These are phyloP conservation scores for Echites panduratus DNA, from an alignment of 257 asterid species.

Conservation along the genomic window DNA sequence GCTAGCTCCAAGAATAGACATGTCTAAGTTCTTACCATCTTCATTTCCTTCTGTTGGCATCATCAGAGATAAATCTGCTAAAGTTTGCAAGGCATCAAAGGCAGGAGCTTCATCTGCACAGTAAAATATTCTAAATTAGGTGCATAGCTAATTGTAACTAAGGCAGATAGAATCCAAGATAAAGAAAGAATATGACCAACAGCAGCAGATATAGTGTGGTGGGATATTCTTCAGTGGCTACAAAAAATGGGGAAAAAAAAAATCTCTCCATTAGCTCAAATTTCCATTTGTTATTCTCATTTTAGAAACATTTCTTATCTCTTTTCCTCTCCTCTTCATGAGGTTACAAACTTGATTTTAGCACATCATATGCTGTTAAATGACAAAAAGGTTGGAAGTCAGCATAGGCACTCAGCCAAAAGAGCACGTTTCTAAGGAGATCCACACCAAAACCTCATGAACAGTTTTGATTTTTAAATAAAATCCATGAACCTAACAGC, in stretches of 20 bases:
- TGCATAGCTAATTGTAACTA: background rate
- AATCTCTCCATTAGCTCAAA: background rate
- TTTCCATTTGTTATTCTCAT: background rate
- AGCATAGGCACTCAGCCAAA: background rate
- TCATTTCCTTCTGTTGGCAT: conserved; percentile 65
- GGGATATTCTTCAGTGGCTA: background rate
- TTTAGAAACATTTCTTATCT: background rate
- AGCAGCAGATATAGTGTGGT: background rate
- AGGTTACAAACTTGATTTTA: background rate
- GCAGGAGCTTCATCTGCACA: conserved; percentile 66
- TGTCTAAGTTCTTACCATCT: conserved; percentile 45
- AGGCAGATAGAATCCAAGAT: background rate
- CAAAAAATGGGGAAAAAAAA: background rate
- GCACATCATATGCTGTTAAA: too few species aligned
- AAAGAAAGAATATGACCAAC: background rate
- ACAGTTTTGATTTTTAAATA: background rate
- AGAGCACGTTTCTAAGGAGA: background rate
- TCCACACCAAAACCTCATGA: background rate
- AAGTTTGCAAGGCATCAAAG: conserved; percentile 74
- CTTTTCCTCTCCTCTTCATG: background rate
- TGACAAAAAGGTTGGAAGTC: background rate
- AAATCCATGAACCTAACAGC: background rate
- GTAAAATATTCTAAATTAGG: conserved; percentile 13
- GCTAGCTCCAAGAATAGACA: conserved; percentile 11
- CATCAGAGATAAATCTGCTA: conserved; percentile 81